Percentiles rank a stretch among this genome's conserved stretches.
These are phyloP conservation scores for Ogataea ramenticola DNA, from an alignment of 805 yeast species.

Conservation along the genomic window DNA sequence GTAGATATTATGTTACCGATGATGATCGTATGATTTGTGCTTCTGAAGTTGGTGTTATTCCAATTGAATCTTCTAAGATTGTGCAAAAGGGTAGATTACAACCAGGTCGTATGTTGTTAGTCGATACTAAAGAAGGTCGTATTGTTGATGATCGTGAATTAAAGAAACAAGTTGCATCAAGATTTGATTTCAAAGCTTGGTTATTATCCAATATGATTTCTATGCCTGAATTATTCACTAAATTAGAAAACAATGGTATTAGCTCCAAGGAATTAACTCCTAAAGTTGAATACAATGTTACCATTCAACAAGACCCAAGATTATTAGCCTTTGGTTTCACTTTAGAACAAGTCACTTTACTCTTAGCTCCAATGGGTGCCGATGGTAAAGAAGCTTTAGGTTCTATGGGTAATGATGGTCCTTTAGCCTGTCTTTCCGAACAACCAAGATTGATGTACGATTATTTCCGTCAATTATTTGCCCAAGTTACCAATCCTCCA, in stretches of 20 bases:
- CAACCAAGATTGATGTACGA: constrained; percentile 89
- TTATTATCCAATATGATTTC: constrained; percentile 77
- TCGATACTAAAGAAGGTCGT: constrained; percentile 87
- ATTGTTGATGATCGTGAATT: constrained; percentile 91
- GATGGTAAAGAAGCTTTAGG: constrained; percentile 93
- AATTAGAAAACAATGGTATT: constrained; percentile 40
- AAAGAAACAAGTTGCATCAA: constrained; percentile 68
- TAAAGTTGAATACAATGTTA: constrained; percentile 23
- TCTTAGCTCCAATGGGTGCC: constrained; percentile 89
- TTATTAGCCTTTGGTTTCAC: constrained; percentile 86
- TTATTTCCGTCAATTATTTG: constrained; percentile 92
- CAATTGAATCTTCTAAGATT: constrained; percentile 73
- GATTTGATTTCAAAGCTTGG: constrained; percentile 94
- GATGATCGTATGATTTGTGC: constrained; percentile 97
- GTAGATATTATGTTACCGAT: constrained; percentile 91
- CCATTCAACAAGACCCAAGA: constrained; percentile 76
- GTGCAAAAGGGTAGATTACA: constrained; percentile 89
- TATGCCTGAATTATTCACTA: constrained; percentile 64
- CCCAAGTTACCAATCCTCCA: constrained; percentile 98
- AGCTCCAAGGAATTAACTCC: constrained; percentile 18
- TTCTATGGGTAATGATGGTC: constrained; percentile 97
- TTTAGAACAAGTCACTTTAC: constrained; percentile 79
- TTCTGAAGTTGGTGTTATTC: constrained; percentile 96
- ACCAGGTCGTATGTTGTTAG: constrained; percentile 94
- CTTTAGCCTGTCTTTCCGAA: constrained; percentile 88